These are phyloP conservation scores for Annulohypoxylon stygium DNA, from an alignment of 495 filamentous ascomycete species.

Conservation along the genomic window DNA sequence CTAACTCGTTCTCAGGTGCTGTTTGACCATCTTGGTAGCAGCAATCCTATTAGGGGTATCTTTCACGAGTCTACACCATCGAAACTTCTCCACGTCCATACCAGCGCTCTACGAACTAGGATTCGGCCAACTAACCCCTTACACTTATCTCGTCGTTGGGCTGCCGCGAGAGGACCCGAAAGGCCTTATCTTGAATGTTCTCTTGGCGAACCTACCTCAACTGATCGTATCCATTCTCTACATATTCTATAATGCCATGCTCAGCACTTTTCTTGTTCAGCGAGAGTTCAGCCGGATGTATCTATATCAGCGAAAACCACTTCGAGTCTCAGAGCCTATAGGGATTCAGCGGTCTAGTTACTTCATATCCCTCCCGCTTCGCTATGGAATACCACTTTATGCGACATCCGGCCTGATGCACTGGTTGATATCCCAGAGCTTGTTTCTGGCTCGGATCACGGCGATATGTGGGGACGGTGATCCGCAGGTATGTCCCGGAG, in stretches of 20 bases:
- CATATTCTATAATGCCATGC: conserved; percentile 7
- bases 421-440: conserved; percentile 2
- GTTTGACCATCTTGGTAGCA: neutral
- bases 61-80: neutral
- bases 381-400: conserved; percentile 7
- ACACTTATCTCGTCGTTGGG: conserved; percentile 5
- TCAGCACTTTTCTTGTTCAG: conserved; percentile 4
- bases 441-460: conserved; percentile 8
- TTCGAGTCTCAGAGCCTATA: neutral
- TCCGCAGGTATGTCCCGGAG: neutral
- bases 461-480: neutral
- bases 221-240: conserved; percentile 1
- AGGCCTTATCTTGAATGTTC: conserved; percentile 7
- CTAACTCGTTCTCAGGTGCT: neutral
- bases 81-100: neutral
- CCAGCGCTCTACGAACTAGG: neutral
- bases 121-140: neutral
- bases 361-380: conserved; percentile 13
- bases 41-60: neutral
- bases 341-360: conserved; percentile 3
- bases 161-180: neutral
- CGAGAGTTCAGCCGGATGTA: conserved; percentile 8
- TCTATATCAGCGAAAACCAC: neutral
- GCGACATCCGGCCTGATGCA: neutral
- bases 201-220: conserved; percentile 4